Evolutionary conservation across 768 basidiomycete species (phyloP).

Genomic region (Glaciozyma antarctica): DNA sequence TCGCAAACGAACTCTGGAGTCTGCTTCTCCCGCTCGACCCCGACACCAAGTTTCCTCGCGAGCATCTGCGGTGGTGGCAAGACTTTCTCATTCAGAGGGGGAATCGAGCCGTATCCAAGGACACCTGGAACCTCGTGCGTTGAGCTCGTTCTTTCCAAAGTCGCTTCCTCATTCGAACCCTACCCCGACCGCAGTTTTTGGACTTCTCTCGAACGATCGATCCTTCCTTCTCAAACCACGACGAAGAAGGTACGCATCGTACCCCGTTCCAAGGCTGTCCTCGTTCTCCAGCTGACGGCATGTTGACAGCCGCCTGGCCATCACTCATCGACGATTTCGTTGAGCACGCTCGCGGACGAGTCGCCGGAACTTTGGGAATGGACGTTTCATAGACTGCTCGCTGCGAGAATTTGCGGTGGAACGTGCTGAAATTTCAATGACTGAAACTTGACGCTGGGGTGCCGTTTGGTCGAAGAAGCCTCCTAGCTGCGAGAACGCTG

Average conservation of each 20-base stretch:
- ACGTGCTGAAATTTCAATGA: too few relatives aligned
- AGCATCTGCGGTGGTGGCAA: conserved; percentile 60
- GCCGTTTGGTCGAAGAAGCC: background rate
- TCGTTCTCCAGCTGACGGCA: background rate
- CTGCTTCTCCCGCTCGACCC: conserved; percentile 63
- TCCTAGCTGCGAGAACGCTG: conserved; percentile 53
- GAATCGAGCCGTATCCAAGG: conserved; percentile 52
- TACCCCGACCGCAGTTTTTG: conserved; percentile 18
- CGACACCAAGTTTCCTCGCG: background rate
- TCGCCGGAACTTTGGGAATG: conserved; percentile 37
- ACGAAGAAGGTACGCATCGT: conserved; percentile 56
- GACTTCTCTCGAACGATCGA: conserved; percentile 56
- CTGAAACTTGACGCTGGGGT: too few relatives aligned
- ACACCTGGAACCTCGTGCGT: conserved; percentile 29
- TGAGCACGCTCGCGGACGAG: conserved; percentile 48
- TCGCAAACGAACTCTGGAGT: conserved; percentile 62
- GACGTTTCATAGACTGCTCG: background rate
- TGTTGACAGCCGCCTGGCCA: conserved; percentile 63
- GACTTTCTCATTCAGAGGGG: conserved; percentile 61
- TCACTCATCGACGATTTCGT: conserved; percentile 80
- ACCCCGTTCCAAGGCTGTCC: background rate
- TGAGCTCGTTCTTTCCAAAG: background rate
- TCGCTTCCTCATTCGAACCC: too few relatives aligned
- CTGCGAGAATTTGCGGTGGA: too few relatives aligned
- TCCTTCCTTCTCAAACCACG: conserved; percentile 60